phyloP scores from a whole-genome alignment of 2,329 filamentous ascomycete genomes.

The Verticillium klebahnii region DNA sequence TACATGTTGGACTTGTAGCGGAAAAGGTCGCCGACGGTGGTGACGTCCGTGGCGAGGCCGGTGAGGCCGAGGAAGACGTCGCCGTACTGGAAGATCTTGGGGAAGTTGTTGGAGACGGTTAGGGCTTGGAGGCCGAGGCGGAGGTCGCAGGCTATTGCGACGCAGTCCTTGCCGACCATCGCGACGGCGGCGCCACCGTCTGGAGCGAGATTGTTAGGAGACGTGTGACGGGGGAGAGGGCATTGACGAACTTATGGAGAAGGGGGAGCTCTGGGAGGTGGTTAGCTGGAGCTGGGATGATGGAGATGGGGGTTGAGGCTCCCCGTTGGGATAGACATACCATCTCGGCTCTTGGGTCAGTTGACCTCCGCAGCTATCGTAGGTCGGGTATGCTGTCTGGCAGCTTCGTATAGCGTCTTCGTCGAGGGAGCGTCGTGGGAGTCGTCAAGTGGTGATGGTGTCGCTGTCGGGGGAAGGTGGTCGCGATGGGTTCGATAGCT shows the following conservation, averaged over 20 bases:
- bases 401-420: conserved; percentile 1
- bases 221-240: conserved; percentile 7
- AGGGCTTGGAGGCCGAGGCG: conserved; percentile 94
- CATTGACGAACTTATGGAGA: conserved; percentile 78
- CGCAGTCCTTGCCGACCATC: conserved; percentile 99
- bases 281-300: conserved; percentile 22
- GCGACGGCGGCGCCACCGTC: conserved; percentile 92
- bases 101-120: conserved; percentile 99
- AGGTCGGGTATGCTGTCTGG: not conserved
- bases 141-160: conserved; percentile 98
- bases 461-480: conserved; percentile 13
- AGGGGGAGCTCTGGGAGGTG: conserved; percentile 69
- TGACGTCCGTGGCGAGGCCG: conserved; percentile 88
- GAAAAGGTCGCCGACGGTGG: conserved; percentile 93
- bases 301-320: conserved; percentile 12
- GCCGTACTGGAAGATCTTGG: conserved; percentile 98
- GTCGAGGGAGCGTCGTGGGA: conserved; percentile 8
- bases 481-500: conserved; percentile 19
- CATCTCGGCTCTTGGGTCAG: conserved; percentile 16
- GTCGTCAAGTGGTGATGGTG: conserved; percentile 8
- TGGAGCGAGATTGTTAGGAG: conserved; percentile 21
- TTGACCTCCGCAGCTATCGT: not conserved
- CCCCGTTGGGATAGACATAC: conserved; percentile 9
- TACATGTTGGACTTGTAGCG: conserved; percentile 99
- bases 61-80: conserved; percentile 94